Conservation (phyloP, 2,329 filamentous ascomycete species). For the Penicillium oxalicum region DNA sequence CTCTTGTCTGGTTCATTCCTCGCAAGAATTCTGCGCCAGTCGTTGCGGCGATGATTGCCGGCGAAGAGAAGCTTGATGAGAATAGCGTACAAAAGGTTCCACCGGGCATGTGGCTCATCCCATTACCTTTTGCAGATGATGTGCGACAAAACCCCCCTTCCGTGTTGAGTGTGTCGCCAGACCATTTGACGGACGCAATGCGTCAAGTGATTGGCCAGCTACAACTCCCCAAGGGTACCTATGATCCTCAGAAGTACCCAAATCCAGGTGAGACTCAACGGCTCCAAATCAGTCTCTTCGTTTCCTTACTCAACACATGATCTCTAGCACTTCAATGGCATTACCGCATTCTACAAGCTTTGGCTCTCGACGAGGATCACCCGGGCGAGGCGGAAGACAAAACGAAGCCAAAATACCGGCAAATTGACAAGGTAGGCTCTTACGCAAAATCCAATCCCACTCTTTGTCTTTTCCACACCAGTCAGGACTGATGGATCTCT, state of each 20-base stretch:
- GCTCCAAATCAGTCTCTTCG: neutral
- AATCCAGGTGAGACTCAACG: constrained; percentile 55
- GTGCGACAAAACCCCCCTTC: constrained; percentile 67
- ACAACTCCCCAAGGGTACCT: constrained; percentile 77
- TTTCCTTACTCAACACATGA: constrained; percentile 1
- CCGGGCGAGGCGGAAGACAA: constrained; percentile 69
- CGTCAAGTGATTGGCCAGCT: constrained; percentile 74
- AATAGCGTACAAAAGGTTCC: constrained; percentile 65
- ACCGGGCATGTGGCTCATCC: constrained; percentile 80
- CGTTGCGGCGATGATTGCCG: constrained; percentile 76
- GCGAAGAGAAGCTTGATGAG: constrained; percentile 59
- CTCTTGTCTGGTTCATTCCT: constrained; percentile 81
- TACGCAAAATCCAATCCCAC: neutral
- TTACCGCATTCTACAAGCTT: constrained; percentile 84
- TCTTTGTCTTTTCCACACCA: neutral
- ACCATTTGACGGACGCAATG: constrained; percentile 74
- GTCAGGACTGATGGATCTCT: neutral
- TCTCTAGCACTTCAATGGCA: constrained; percentile 77
- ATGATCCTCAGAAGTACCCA: constrained; percentile 80
- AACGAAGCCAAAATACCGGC: constrained; percentile 75
- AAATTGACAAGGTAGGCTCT: constrained; percentile 66
- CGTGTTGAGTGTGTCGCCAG: constrained; percentile 54
- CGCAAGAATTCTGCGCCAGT: constrained; percentile 73
- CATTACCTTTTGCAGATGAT: constrained; percentile 85
- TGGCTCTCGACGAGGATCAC: constrained; percentile 86